Evolutionary conservation across 257 asterid genomes (phyloP), one percentile per base, ranked within the genome.

Genomic region (Jacaranda mimosifolia): DNA sequence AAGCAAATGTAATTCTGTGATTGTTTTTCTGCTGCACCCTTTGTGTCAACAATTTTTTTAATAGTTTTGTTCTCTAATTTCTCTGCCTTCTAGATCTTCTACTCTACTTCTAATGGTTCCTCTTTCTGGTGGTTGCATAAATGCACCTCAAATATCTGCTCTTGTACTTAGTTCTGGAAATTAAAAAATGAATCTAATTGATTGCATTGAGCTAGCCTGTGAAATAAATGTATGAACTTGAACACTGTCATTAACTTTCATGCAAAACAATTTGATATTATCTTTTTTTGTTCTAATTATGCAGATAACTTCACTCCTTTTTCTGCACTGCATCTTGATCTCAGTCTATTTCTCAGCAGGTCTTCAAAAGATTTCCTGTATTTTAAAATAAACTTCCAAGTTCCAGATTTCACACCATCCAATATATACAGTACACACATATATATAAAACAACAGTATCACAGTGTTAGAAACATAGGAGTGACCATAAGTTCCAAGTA

Each of bases 321-420:
- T 9, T 53, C n/a, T n/a, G n/a, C n/a, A n/a, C n/a, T n/a, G n/a
- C n/a, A 11, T 13, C 64, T 35, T 10, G 9, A 32, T 51, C 75
- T 21, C 36, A 49, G 4, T 69, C 62, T 65, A n/a, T 8, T 63
- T 19, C 57, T 43, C 53, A 13, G 19, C 15, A 45, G 46, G 40
- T 39, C 65, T 14, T 36, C 49, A 70, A 70, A 68, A n/a, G 21
- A 40, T 65, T 4, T 42, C 21, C 71, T n/a, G 53, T 15, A n/a
- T 39, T 9, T n/a, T n/a, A n/a, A n/a, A n/a, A n/a, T n/a, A n/a
- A n/a, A n/a, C n/a, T n/a, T n/a, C n/a, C n/a, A n/a, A n/a, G n/a
- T n/a, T n/a, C n/a, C n/a, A n/a, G n/a, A n/a, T n/a, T n/a, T n/a
- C n/a, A n/a, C n/a, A n/a, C n/a, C n/a, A n/a, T n/a, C n/a, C n/a